Evolutionary conservation across 257 asterid genomes (phyloP).

Genomic region (Solanum chiquidenum): DNA sequence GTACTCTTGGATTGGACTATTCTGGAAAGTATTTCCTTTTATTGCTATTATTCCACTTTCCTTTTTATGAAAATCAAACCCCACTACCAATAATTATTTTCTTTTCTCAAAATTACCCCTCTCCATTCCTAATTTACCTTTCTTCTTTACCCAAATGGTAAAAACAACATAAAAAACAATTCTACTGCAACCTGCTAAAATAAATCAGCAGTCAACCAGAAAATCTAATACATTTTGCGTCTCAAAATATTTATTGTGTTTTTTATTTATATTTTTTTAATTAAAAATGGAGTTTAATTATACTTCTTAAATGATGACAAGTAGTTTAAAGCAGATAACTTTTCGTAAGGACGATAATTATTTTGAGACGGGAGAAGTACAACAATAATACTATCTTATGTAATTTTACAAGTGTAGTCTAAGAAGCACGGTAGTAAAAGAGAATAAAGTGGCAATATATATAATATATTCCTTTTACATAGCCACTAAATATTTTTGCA

Average conservation of each 20-base stretch:
- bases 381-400: neutral
- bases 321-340: too few species aligned
- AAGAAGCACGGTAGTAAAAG: too few species aligned
- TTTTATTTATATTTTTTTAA: too few species aligned
- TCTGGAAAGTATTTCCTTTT: conserved; percentile 64
- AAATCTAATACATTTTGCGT: neutral
- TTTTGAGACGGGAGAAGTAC: neutral
- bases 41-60: conserved; percentile 54
- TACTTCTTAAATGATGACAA: neutral
- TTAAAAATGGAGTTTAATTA: too few species aligned
- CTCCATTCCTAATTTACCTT: neutral
- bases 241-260: neutral
- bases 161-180: conserved; percentile 14
- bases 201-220: neutral
- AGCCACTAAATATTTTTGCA: too few species aligned
- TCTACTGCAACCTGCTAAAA: neutral
- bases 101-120: neutral
- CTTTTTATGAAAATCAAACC: conserved; percentile 49
- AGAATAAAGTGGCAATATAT: too few species aligned
- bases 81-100: conserved; percentile 3
- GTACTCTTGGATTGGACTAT: conserved; percentile 79
- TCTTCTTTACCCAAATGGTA: neutral
- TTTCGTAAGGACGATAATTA: neutral
- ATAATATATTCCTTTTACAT: too few species aligned
- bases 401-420: neutral